These are phyloP conservation scores for Coleophoma eucalyptorum DNA, from an alignment of 2,329 filamentous ascomycete genomes.

Conservation along the genomic window DNA sequence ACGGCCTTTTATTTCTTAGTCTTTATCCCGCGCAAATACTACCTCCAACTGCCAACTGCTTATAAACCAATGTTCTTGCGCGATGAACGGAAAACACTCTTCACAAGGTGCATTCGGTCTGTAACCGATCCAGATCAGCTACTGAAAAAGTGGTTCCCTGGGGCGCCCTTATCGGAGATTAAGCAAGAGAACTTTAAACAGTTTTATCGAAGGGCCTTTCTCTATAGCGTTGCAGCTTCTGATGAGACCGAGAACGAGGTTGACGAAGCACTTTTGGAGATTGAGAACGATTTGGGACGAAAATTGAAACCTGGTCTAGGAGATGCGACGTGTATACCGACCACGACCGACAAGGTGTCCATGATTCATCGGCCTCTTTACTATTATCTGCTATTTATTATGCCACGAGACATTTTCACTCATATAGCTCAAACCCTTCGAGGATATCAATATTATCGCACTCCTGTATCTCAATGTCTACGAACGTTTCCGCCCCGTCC, in stretches of 20 bases:
- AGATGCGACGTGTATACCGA: slow-evolving; percentile 42
- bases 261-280: slow-evolving; percentile 42
- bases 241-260: slow-evolving; percentile 42
- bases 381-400: slow-evolving; percentile 45
- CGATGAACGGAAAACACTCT: slow-evolving; percentile 41
- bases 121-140: slow-evolving; percentile 47
- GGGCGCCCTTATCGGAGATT: slow-evolving; percentile 44
- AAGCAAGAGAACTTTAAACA: slow-evolving; percentile 52
- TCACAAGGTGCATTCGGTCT: slow-evolving; percentile 41
- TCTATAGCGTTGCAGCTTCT: slow-evolving; percentile 40
- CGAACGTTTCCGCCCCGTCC: slow-evolving; percentile 48
- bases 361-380: slow-evolving; percentile 47
- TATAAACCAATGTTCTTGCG: slow-evolving; percentile 38
- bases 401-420: slow-evolving; percentile 14
- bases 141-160: slow-evolving; percentile 50
- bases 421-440: slow-evolving; percentile 28
- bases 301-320: slow-evolving; percentile 45
- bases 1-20: slow-evolving; percentile 42
- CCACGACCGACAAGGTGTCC: slow-evolving; percentile 51
- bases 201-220: slow-evolving; percentile 53
- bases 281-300: slow-evolving; percentile 43
- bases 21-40: slow-evolving; percentile 38
- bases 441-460: slow-evolving; percentile 40
- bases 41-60: slow-evolving; percentile 42
- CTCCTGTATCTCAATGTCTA: slow-evolving; percentile 32